phyloP scores from a whole-genome alignment of 768 basidiomycete genomes.

The Boletus subparvulus region DNA sequence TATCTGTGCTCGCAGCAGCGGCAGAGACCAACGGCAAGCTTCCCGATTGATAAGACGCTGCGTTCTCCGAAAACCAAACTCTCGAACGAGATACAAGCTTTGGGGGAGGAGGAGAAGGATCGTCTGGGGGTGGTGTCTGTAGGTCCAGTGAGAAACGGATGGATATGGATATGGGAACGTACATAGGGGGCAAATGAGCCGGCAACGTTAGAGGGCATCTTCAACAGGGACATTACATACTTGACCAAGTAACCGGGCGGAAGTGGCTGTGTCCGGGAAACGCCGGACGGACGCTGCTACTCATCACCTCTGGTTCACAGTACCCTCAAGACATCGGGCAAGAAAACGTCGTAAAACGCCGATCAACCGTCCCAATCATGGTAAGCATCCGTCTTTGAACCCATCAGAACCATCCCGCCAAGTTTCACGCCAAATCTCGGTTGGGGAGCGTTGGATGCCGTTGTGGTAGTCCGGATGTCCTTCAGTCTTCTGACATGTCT shows the following conservation, averaged over 20 bases:
- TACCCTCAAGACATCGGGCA: slow-evolving; percentile 30
- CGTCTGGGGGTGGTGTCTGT: slow-evolving; percentile 62
- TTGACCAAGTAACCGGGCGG: not conserved
- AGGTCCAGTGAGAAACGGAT: slow-evolving; percentile 1
- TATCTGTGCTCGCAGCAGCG: slow-evolving; percentile 35
- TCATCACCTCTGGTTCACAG: slow-evolving; percentile 7
- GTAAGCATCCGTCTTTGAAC: slow-evolving; percentile 31
- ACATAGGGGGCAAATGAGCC: slow-evolving; percentile 67
- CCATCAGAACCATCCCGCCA: not conserved
- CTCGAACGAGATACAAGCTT: slow-evolving; percentile 30
- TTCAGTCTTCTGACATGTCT: slow-evolving; percentile 15
- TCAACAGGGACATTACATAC: not conserved
- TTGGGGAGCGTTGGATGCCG: slow-evolving; percentile 29
- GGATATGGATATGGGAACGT: slow-evolving; percentile 15
- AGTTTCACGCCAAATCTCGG: slow-evolving; percentile 7
- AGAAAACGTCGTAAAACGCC: slow-evolving; percentile 22
- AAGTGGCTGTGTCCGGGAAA: slow-evolving; percentile 41
- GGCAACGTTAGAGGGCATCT: slow-evolving; percentile 8
- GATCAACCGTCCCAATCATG: slow-evolving; percentile 31
- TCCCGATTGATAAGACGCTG: slow-evolving; percentile 68
- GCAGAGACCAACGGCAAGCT: slow-evolving; percentile 52
- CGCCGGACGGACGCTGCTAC: slow-evolving; percentile 40
- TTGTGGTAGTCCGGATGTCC: slow-evolving; percentile 22
- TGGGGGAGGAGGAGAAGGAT: slow-evolving; percentile 32
- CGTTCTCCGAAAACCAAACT: slow-evolving; percentile 53